Conservation (phyloP, 2,329 filamentous ascomycete genomes). For the Chaetomiaceae sp. region DNA sequence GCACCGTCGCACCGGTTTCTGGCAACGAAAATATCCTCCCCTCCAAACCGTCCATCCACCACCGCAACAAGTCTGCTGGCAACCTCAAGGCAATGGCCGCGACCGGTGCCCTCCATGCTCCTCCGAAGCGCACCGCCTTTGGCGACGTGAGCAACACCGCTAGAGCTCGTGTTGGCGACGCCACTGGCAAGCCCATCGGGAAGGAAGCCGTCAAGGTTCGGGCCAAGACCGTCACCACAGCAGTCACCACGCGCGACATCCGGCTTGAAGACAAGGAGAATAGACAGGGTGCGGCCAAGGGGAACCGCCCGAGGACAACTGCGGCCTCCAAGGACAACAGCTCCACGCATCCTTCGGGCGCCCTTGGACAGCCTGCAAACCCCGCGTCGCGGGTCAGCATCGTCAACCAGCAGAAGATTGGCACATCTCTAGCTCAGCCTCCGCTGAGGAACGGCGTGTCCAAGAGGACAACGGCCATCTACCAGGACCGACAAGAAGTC, state of each 20-base stretch:
- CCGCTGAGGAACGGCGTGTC: conserved; percentile 19
- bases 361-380: not conserved
- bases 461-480: conserved; percentile 30
- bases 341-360: conserved; percentile 8
- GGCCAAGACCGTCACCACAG: conserved; percentile 28
- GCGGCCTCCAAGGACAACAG: conserved; percentile 10
- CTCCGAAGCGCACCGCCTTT: conserved; percentile 73
- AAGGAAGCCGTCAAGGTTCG: conserved; percentile 35
- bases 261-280: conserved; percentile 45
- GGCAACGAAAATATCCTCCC: conserved; percentile 66
- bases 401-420: conserved; percentile 9
- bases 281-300: not conserved
- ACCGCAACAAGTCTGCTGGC: conserved; percentile 77
- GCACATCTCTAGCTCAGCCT: conserved; percentile 16
- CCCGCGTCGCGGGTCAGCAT: conserved; percentile 9
- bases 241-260: conserved; percentile 22
- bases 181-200: conserved; percentile 33
- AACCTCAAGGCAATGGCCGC: conserved; percentile 49
- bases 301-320: not conserved
- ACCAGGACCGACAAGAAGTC: conserved; percentile 25
- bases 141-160: conserved; percentile 75
- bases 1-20: conserved; percentile 49
- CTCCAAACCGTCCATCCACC: conserved; percentile 61
- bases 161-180: conserved; percentile 31
- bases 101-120: conserved; percentile 55